phyloP scores from a whole-genome alignment of 805 yeast genomes.

The Cyberlindnera bimundalis region DNA sequence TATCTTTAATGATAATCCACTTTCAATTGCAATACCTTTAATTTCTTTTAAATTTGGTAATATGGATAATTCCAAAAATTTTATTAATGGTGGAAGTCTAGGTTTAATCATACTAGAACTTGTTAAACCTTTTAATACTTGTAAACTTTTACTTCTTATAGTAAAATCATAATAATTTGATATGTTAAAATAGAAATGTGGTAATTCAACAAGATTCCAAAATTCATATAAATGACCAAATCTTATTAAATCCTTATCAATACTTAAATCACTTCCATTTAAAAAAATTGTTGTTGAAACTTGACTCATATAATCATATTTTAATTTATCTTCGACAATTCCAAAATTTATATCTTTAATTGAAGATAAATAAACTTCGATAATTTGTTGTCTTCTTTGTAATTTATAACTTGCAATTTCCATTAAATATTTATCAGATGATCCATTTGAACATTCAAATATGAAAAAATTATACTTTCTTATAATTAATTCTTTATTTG shows the following conservation, averaged over 20 bases:
- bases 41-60: conserved; percentile 20
- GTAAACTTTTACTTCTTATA: conserved; percentile 16
- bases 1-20: conserved; percentile 19
- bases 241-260: conserved; percentile 10
- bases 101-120: conserved; percentile 22
- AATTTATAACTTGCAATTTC: conserved; percentile 10
- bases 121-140: conserved; percentile 16
- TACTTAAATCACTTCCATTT: conserved; percentile 9
- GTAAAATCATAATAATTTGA: conserved; percentile 17
- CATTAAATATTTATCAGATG: conserved; percentile 8
- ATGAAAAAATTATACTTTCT: conserved; percentile 13
- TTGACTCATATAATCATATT: conserved; percentile 10
- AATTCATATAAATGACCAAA: conserved; percentile 23
- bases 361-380: conserved; percentile 13
- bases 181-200: conserved; percentile 19
- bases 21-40: conserved; percentile 22
- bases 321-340: too few relatives aligned
- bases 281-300: conserved; percentile 14
- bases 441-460: conserved; percentile 12
- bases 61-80: conserved; percentile 19
- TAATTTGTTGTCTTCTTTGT: conserved; percentile 8
- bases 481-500: too few relatives aligned
- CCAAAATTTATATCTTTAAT: conserved; percentile 2
- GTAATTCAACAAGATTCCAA: conserved; percentile 10
- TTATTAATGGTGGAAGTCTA: conserved; percentile 19